Conservation (phyloP, 108 stramenopile species). For the Fistulifera pelliculosa region DNA sequence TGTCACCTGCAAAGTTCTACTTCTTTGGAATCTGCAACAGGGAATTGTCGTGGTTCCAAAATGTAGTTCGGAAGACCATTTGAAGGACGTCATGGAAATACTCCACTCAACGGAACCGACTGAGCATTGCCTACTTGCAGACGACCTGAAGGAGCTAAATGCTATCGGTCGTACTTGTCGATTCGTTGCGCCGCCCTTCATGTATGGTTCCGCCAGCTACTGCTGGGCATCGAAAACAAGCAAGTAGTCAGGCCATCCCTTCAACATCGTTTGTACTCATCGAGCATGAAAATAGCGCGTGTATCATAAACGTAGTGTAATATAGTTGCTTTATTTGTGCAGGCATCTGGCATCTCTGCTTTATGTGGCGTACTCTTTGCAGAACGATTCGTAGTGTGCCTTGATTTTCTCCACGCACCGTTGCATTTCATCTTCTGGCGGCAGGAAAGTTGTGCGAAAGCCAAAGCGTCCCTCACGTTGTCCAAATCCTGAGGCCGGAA, state of each 20-base stretch:
- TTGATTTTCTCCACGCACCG: slow-evolving; percentile 61
- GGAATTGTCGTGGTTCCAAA: slow-evolving; percentile 53
- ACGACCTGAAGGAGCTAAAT: slow-evolving; percentile 51
- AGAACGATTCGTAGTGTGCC: slow-evolving; percentile 76
- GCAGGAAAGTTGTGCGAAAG: slow-evolving; percentile 96
- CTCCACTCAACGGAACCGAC: slow-evolving; percentile 1
- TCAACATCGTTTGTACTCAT: too few relatives aligned
- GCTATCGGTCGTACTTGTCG: slow-evolving; percentile 23
- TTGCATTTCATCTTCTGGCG: slow-evolving; percentile 74
- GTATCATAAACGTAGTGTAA: too few relatives aligned
- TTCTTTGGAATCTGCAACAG: slow-evolving; percentile 70
- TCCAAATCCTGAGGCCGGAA: slow-evolving; percentile 94
- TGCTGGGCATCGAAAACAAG: too few relatives aligned
- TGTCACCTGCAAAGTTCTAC: slow-evolving; percentile 52
- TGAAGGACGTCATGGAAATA: slow-evolving; percentile 17
- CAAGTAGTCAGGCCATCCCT: too few relatives aligned
- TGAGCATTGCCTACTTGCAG: slow-evolving; percentile 18
- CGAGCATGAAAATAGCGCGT: too few relatives aligned
- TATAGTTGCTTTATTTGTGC: too few relatives aligned
- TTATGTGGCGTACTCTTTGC: slow-evolving; percentile 41
- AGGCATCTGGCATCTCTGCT: too few relatives aligned
- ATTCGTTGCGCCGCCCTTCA: slow-evolving; percentile 73
- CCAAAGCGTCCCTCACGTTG: slow-evolving; percentile 88
- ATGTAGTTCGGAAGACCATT: slow-evolving; percentile 30
- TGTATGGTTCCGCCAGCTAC: slow-evolving; percentile 19